These are phyloP conservation scores for Botrytis fragariae DNA, from an alignment of 2,329 filamentous ascomycete species.

Conservation along the genomic window DNA sequence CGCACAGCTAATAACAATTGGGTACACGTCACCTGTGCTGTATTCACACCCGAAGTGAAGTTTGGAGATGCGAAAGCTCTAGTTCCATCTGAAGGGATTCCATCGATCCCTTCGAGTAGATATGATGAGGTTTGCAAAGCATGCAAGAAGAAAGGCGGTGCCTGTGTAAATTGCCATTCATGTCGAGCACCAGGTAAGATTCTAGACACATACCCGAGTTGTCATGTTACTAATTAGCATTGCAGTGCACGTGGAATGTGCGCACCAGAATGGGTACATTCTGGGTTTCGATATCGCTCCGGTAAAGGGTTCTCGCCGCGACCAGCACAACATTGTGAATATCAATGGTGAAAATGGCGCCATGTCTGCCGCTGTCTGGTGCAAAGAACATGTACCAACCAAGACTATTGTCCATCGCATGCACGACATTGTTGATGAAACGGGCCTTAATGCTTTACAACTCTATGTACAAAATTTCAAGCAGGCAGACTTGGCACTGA, in stretches of 20 bases:
- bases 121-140: slow-evolving; percentile 74
- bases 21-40: slow-evolving; percentile 91
- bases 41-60: slow-evolving; percentile 89
- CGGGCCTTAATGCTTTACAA: slow-evolving; percentile 77
- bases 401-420: slow-evolving; percentile 76
- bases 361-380: slow-evolving; percentile 88
- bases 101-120: slow-evolving; percentile 68
- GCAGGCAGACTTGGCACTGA: slow-evolving; percentile 86
- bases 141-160: slow-evolving; percentile 73
- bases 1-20: slow-evolving; percentile 95
- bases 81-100: slow-evolving; percentile 86
- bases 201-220: background rate
- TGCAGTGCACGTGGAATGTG: slow-evolving; percentile 80
- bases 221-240: slow-evolving; percentile 8
- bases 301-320: slow-evolving; percentile 82
- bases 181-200: slow-evolving; percentile 54
- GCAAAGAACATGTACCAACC: slow-evolving; percentile 76
- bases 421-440: slow-evolving; percentile 69
- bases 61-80: slow-evolving; percentile 83
- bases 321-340: slow-evolving; percentile 75
- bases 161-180: slow-evolving; percentile 78
- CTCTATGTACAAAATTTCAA: slow-evolving; percentile 88
- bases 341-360: slow-evolving; percentile 77
- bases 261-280: slow-evolving; percentile 75
- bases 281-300: slow-evolving; percentile 90